These are phyloP conservation scores for Trametes polyzona DNA, from an alignment of 1,284 basidiomycete genomes.

Conservation along the genomic window DNA sequence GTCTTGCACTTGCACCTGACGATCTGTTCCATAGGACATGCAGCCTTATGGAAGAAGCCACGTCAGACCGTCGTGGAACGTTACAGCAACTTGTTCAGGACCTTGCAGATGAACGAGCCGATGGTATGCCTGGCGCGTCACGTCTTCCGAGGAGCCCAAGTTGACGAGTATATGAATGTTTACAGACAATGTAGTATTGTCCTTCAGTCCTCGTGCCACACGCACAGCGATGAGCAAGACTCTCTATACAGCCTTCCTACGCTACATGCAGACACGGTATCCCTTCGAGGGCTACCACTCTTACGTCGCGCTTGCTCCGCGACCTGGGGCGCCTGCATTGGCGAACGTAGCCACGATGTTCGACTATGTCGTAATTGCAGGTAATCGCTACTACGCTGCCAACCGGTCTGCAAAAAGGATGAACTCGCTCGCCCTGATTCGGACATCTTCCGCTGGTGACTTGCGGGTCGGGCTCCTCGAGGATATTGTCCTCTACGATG, in stretches of 20 bases:
- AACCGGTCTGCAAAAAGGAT: background rate
- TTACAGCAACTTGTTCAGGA: background rate
- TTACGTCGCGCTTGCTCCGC: background rate
- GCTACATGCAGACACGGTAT: background rate
- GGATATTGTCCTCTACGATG: background rate
- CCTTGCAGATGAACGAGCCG: background rate
- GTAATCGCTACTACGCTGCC: conserved; percentile 23
- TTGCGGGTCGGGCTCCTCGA: background rate
- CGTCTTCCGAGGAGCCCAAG: too few species aligned
- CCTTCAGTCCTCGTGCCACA: too few species aligned
- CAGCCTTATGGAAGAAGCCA: background rate
- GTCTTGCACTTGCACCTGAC: background rate
- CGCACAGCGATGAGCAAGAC: too few species aligned
- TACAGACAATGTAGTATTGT: too few species aligned
- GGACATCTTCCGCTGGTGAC: background rate
- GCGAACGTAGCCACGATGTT: conserved; percentile 21
- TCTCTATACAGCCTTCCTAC: too few species aligned
- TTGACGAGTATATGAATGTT: too few species aligned
- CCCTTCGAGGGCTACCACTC: background rate
- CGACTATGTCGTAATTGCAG: conserved; percentile 27
- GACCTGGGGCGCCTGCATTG: background rate
- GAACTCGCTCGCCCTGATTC: conserved; percentile 10
- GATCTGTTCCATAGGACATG: background rate
- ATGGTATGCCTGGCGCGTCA: too few species aligned
- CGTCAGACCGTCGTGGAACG: conserved; percentile 16